Conservation (phyloP, 2,329 filamentous ascomycete species). For the Cercospora zeina region DNA sequence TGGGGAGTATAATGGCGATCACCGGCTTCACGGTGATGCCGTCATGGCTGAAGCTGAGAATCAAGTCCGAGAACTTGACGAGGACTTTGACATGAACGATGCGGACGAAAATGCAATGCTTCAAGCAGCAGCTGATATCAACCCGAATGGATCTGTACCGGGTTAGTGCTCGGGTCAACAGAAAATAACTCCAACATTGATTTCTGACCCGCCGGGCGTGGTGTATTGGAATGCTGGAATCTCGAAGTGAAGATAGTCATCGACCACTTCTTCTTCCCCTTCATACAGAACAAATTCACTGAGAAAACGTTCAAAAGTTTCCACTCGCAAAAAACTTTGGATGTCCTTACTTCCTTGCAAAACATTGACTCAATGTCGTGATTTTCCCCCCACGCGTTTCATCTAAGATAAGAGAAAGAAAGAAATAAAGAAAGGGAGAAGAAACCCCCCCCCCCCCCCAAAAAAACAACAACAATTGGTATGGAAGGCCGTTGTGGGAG, state of each 20-base stretch:
- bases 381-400: too few species aligned
- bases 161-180: background rate
- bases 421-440: too few species aligned
- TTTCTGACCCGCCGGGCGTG: background rate
- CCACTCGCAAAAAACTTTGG: too few species aligned
- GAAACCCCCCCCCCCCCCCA: too few species aligned
- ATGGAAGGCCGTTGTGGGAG: too few species aligned
- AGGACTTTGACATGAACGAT: slow-evolving; percentile 42
- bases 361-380: background rate
- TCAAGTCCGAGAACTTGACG: slow-evolving; percentile 39
- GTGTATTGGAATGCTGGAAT: background rate
- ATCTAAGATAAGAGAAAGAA: too few species aligned
- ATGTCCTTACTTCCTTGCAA: too few species aligned
- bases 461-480: too few species aligned
- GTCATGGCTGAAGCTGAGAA: slow-evolving; percentile 39
- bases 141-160: slow-evolving; percentile 10
- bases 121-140: slow-evolving; percentile 6
- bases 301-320: background rate
- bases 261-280: background rate
- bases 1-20: slow-evolving; percentile 51
- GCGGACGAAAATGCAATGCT: slow-evolving; percentile 31
- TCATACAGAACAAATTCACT: too few species aligned
- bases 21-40: slow-evolving; percentile 35
- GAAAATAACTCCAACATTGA: background rate
- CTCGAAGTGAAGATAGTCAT: too few species aligned